Conservation (phyloP, 495 filamentous ascomycete genomes). For the Annulohypoxylon maeteangense region DNA sequence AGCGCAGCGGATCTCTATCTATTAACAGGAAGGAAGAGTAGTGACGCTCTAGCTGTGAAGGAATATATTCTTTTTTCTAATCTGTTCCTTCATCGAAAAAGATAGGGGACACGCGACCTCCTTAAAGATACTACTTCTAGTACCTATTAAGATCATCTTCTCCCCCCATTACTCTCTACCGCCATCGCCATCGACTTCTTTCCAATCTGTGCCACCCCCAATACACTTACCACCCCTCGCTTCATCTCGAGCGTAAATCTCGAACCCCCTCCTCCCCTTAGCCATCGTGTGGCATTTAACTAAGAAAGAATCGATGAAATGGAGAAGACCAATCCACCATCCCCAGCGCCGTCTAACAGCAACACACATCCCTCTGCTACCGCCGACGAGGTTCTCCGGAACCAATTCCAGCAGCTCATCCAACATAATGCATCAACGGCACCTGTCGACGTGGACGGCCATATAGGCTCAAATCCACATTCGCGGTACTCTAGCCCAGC, state of each 20-base stretch:
- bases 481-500: conserved; percentile 57
- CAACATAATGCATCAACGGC: conserved; percentile 59
- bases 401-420: conserved; percentile 59
- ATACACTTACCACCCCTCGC: neutral
- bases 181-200: neutral
- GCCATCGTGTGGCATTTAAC: neutral
- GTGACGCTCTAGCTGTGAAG: neutral
- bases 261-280: neutral
- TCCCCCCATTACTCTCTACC: conserved; percentile 6
- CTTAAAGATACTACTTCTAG: conserved; percentile 6
- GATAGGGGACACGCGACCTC: neutral
- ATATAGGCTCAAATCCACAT: conserved; percentile 53
- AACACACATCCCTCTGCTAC: conserved; percentile 19
- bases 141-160: conserved; percentile 11
- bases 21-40: conserved; percentile 4
- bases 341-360: conserved; percentile 53
- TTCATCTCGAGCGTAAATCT: neutral
- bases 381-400: conserved; percentile 54
- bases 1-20: neutral
- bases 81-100: neutral
- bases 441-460: conserved; percentile 40
- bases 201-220: conserved; percentile 1
- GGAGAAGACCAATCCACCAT: conserved; percentile 54
- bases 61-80: neutral
- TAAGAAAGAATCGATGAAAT: conserved; percentile 41